Evolutionary conservation across 805 yeast species (phyloP), one percentile per base, ranked within the genome.

Genomic region (Babjeviella inositovora): DNA sequence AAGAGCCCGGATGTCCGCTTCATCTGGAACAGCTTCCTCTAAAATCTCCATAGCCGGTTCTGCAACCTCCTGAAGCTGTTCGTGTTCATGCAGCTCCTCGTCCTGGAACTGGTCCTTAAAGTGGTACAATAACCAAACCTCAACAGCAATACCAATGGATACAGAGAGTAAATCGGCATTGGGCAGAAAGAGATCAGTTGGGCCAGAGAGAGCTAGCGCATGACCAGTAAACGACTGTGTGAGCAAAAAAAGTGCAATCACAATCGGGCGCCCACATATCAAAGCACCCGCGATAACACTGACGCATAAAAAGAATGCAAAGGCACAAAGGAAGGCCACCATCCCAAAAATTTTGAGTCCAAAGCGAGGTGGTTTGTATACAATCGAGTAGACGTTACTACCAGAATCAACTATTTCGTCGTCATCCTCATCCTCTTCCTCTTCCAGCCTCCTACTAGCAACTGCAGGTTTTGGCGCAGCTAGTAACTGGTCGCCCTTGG

Each of bases 331-430:
- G 41, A 50, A 36, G 6, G 47, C 30, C 12, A 67, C 45, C 20
- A 77, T 41, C 0, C 38, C 48, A 12, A 62, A 50, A 17, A 82
- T 57, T 28, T 95, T 58, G 2, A 38, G 15, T 24, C 69, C 59
- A 44, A 87, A 80, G 23, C 60, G 34, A 2, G 93, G 93, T 4
- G 99, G 97, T 21, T 81, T 58, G 47, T 85, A 92, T 3, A 85
- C 95, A 14, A 85, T 65, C 3, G 66, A 57, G 44, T 85, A 82
- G 2, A 47, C 44, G 27, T 54, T 50, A 14, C 13, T 5, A 10
- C 11, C 20, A 5, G 24, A 11, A 9, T 27, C 42, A 14, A 41
- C 40, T n/a, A n/a, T n/a, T n/a, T n/a, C n/a, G 7, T 33, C 30
- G 4, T 46, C 51, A 20, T 51, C 62, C 19, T 59, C 65, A 14